These are phyloP conservation scores for Diaporthe sp. DNA, from an alignment of 2,329 filamentous ascomycete species.

Conservation along the genomic window DNA sequence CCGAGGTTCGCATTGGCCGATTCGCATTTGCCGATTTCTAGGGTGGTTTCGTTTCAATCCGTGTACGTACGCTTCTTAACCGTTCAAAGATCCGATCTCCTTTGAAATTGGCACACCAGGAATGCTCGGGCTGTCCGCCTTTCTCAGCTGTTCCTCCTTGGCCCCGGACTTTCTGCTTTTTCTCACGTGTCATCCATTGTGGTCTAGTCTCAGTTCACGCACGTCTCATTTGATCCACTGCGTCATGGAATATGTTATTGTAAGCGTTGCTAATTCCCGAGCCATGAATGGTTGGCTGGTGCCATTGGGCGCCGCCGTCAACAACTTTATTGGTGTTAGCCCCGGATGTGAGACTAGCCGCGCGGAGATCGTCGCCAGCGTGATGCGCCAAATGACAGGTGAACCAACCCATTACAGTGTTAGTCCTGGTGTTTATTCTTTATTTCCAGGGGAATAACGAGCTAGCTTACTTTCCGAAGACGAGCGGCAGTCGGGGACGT, in stretches of 20 bases:
- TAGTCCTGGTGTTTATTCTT: neutral
- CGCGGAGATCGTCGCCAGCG: conserved; percentile 12
- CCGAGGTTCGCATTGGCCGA: neutral
- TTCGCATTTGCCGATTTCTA: neutral
- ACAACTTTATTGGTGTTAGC: conserved; percentile 1
- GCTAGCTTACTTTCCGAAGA: neutral
- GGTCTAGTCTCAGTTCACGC: neutral
- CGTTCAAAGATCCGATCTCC: neutral
- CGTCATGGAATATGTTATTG: neutral
- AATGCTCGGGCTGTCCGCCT: neutral
- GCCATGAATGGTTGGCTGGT: neutral
- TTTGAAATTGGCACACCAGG: neutral
- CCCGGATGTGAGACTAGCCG: conserved; percentile 17
- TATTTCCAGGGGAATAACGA: neutral
- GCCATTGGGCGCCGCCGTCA: neutral
- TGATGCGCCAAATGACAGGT: neutral
- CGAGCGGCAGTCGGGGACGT: neutral
- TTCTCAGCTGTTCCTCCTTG: neutral
- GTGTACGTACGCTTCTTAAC: too few relatives aligned
- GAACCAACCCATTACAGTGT: neutral
- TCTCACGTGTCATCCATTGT: neutral
- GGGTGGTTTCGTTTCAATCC: too few relatives aligned
- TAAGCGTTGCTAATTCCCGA: neutral
- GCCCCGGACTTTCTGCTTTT: neutral
- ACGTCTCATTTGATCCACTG: neutral